Base-by-base conservation (phyloP, 2,329 filamentous ascomycete species). In the Tothia fuscella region DNA sequence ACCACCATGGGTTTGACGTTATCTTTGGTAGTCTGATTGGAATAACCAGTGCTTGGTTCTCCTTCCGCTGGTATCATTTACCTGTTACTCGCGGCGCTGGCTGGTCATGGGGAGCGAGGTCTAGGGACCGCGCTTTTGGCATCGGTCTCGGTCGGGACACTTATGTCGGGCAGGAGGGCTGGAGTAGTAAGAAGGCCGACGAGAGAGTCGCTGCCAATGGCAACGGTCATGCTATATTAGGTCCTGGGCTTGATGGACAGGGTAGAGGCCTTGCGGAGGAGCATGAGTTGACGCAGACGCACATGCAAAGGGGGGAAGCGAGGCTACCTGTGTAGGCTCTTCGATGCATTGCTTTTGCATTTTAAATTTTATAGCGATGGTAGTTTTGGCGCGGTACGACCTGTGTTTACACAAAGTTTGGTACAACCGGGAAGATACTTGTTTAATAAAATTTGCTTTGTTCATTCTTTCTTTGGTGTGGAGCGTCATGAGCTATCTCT, bases 1-100 rank as follows among this genome's bases (percentile, higher is more conserved):
- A 84, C 29, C 89, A 96, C 59, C 83, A 89, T 57, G 87, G 80
- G n/a, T 89, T 94, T 57, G 89, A 96, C 49, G 83, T 95, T 49
- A 63, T 95, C 2, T 85, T 82, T 48, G 89, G 89, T n/a, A 82
- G 80, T 42, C 49, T 82, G 10, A 81, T 95, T 47, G 89, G 89
- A 6, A 71, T 80, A 12, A 61, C 78, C 33, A 74, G 74, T 28
- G 74, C 83, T 16, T 78, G 79, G 56, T 77, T 89, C 50, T 74
- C 79, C 3, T 94, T 94, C 65, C 71, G 82, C 19, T 85, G 80
- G 65, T 95, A 94, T 56, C 86, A 95, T 56, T 64, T 91, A 7
- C 85, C 87, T 1, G 77, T 93, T 47, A 68, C 66, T 16, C 70
- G 72, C n/a, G 86, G 86, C 5, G 82, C 80, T 2, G 88, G 88